Evolutionary conservation across 768 basidiomycete genomes (phyloP), one percentile per base, ranked within the genome.

Genomic region (Obba rivulosa): DNA sequence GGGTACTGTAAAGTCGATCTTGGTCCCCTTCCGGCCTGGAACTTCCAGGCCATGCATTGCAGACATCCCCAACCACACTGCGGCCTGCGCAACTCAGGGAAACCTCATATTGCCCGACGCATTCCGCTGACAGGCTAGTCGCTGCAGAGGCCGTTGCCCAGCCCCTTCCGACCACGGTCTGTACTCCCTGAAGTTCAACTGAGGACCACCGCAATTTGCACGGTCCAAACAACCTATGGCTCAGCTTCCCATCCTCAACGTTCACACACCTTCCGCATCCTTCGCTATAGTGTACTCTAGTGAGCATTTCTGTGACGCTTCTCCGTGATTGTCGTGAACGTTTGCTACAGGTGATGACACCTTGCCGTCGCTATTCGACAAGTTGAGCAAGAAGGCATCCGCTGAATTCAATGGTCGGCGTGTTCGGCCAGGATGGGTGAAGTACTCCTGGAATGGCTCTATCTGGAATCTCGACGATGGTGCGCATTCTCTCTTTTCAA

Each of bases 391-490:
- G 51, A 92, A 91, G 65, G 59, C 71, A 0, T 72, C 75, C 37
- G 72, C 73, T 0, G 79, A 79, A 18, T 83, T 82, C 59, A 68
- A 73, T 46, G 78, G 78, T 16, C 69, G 78, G 50, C 77, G 78
- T 17, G 79, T 92, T 17, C 82, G 80, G 24, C 73, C 85, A 14
- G 86, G 87, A 31, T 92, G 90, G 80, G 69, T 95, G 41, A 91
- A 92, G 59, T 97, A 97, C 62, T 79, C 87, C 52, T 93, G 80
- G 72, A 81, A 82, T 54, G 79, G 81, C 13, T 71, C 80, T 0
- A 64, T 89, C 42, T 96, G 89, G 89, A 86, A 87, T 59, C 68
- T 97, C 10, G 91, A 95, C 62, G 93, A 97, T 60, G 92, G 92
- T 87, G 44, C 16, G 57, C 52, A 40, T 11, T 40, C 16, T 34